Evolutionary conservation across 768 basidiomycete genomes (phyloP).

Genomic region (Solioccasus polychromus): DNA sequence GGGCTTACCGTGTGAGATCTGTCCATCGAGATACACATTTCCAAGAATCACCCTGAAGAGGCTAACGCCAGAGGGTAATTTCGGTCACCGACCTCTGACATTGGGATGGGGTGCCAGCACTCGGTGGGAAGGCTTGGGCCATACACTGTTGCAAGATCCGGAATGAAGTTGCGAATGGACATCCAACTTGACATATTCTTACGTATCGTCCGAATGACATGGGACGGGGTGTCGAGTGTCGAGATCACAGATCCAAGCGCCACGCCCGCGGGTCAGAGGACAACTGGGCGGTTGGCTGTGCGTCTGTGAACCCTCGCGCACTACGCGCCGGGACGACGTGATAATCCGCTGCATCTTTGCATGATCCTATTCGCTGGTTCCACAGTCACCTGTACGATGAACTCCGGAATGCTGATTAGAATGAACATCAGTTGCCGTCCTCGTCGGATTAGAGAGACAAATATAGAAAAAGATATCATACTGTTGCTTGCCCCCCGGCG

Average conservation of each 20-base stretch:
- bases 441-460: conserved; percentile 63
- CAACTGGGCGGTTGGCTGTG: conserved; percentile 1
- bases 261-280: conserved; percentile 9
- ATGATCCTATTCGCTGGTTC: conserved; percentile 48
- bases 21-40: conserved; percentile 49
- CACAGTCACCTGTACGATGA: conserved; percentile 51
- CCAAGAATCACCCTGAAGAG: conserved; percentile 61
- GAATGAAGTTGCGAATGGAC: conserved; percentile 11
- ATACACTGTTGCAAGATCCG: conserved; percentile 41
- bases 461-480: conserved; percentile 58
- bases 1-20: conserved; percentile 67
- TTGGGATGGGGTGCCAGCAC: conserved; percentile 24
- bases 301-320: conserved; percentile 34
- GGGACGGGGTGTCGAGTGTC: conserved; percentile 55
- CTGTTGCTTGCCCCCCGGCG: conserved; percentile 20
- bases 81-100: conserved; percentile 44
- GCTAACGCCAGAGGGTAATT: conserved; percentile 33
- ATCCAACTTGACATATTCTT: neutral
- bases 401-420: neutral
- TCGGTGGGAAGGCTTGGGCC: conserved; percentile 40
- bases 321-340: conserved; percentile 63
- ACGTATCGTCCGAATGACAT: conserved; percentile 48
- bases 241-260: conserved; percentile 66
- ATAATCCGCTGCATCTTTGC: conserved; percentile 49
- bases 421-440: conserved; percentile 43